Percentiles rank a stretch among this genome's conserved stretches.
phyloP scores from a whole-genome alignment of 768 basidiomycete species.

The Hydnomerulius pinastri region DNA sequence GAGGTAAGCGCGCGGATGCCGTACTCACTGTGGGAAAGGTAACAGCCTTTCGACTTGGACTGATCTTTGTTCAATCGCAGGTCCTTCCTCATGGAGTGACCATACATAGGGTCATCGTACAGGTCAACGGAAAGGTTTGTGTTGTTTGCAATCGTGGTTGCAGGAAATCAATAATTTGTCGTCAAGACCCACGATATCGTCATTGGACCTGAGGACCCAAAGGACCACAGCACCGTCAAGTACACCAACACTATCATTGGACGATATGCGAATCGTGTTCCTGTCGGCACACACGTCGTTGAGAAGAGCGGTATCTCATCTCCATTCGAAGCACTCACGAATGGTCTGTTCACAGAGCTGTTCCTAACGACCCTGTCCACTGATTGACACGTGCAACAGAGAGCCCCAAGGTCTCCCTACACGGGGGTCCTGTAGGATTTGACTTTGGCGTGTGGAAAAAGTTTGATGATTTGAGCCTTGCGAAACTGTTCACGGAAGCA shows the following conservation, averaged over 20 bases:
- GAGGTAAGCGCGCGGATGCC: slow-evolving; percentile 45
- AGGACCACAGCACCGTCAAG: slow-evolving; percentile 58
- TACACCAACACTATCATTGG: slow-evolving; percentile 77
- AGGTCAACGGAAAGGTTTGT: slow-evolving; percentile 62
- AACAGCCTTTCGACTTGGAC: neutral
- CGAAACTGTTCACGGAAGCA: slow-evolving; percentile 55
- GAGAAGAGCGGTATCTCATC: slow-evolving; percentile 55
- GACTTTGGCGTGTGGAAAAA: slow-evolving; percentile 58
- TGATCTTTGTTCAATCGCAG: slow-evolving; percentile 33
- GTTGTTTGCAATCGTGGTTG: neutral
- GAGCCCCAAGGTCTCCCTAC: slow-evolving; percentile 59
- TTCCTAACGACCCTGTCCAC: neutral
- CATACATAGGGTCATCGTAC: slow-evolving; percentile 65
- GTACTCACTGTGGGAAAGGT: slow-evolving; percentile 7
- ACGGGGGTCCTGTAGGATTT: slow-evolving; percentile 70
- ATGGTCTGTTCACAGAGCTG: slow-evolving; percentile 35
- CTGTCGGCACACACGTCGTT: slow-evolving; percentile 54
- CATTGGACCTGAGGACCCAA: slow-evolving; percentile 66
- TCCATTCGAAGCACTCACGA: slow-evolving; percentile 45
- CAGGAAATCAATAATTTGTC: neutral
- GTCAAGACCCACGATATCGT: slow-evolving; percentile 73
- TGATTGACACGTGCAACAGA: slow-evolving; percentile 32
- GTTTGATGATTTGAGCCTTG: slow-evolving; percentile 37
- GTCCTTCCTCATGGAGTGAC: slow-evolving; percentile 69
- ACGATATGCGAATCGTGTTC: slow-evolving; percentile 71